Conservation (phyloP, 1,284 basidiomycete genomes). For the Rhodotorula sp. region DNA sequence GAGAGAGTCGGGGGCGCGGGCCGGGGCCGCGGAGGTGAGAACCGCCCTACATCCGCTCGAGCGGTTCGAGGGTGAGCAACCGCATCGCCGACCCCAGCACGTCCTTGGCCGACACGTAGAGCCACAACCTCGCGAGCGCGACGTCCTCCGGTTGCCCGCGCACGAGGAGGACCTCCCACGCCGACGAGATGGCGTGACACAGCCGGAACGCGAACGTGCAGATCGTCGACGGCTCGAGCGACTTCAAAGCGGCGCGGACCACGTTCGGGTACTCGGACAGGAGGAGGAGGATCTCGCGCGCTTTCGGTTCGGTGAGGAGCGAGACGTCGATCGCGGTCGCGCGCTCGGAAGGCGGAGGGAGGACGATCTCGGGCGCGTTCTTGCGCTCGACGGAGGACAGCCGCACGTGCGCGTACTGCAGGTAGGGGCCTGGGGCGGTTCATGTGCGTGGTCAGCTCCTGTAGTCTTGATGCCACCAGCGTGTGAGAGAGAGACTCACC, state of each 20-base stretch:
- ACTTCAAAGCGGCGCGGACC: constrained; percentile 77
- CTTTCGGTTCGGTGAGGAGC: constrained; percentile 68
- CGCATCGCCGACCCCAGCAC: constrained; percentile 84
- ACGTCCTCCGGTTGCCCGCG: constrained; percentile 68
- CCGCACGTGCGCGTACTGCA: constrained; percentile 96
- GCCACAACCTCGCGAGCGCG: constrained; percentile 82
- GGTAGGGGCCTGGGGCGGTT: constrained; percentile 59
- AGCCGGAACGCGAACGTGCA: constrained; percentile 58
- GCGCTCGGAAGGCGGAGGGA: constrained; percentile 65
- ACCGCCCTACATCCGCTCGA: constrained; percentile 78
- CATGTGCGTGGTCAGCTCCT: no score
- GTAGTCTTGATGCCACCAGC: background rate
- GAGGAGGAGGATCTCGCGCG: constrained; percentile 81
- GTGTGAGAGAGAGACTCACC: constrained; percentile 52
- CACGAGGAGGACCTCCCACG: constrained; percentile 84
- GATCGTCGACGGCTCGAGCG: constrained; percentile 85
- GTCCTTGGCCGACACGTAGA: constrained; percentile 84
- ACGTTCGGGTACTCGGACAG: constrained; percentile 88
- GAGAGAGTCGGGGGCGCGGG: no score
- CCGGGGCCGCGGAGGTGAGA: background rate
- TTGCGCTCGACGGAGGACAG: constrained; percentile 90
- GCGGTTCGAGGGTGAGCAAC: constrained; percentile 79
- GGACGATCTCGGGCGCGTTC: constrained; percentile 71
- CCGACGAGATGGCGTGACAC: constrained; percentile 72
- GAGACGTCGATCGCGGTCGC: constrained; percentile 67